Base-by-base conservation (phyloP, 352 stramenopile genomes). In the Achlya hypogyna region DNA sequence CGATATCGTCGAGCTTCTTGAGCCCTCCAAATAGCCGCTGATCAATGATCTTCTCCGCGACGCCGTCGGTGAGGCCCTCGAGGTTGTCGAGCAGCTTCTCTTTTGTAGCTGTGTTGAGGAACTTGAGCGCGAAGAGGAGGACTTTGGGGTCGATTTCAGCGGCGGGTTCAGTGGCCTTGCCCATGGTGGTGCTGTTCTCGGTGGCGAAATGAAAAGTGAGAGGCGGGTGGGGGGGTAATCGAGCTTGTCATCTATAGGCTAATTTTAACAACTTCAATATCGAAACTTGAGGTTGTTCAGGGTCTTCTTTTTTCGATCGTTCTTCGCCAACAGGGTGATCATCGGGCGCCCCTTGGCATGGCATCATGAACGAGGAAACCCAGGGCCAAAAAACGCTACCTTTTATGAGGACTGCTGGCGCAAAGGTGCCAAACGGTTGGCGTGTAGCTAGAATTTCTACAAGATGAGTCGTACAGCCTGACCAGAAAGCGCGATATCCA, bases 51-150 rank as follows among this genome's bases (percentile, higher is more conserved):
- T 62, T 62, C 31, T 62, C 38, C 16, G 59, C 59, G 32, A 66
- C 35, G 6, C 29, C 23, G 23, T 66, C 59, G 1, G 59, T 20
- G 12, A 66, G 29, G 18, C 49, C 49, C 12, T 66, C 59, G n/a
- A 66, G 59, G 20, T 66, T 43, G 4, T 32, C 6, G 5, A 66
- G 18, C 1, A 66, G 28, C 47, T 66, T 66, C 38, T 66, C 59
- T 47, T 66, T 66, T 12, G 59, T 51, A 22, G 59, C 59, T 14
- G 59, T 31, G 47, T 66, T 66, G 59, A 66, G 34, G 22, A 66
- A 66, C 59, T 66, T 66, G 38, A 66, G 42, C 16, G 59, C 59
- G 29, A 66, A 66, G 20, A 54, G 29, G 29, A 66, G 47, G 29
- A 56, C 47, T 22, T 66, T 66, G 10, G 59, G 59, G n/a, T 66